Conservation (phyloP, 2,329 filamentous ascomycete species). For the Aspergillus brasiliensis region DNA sequence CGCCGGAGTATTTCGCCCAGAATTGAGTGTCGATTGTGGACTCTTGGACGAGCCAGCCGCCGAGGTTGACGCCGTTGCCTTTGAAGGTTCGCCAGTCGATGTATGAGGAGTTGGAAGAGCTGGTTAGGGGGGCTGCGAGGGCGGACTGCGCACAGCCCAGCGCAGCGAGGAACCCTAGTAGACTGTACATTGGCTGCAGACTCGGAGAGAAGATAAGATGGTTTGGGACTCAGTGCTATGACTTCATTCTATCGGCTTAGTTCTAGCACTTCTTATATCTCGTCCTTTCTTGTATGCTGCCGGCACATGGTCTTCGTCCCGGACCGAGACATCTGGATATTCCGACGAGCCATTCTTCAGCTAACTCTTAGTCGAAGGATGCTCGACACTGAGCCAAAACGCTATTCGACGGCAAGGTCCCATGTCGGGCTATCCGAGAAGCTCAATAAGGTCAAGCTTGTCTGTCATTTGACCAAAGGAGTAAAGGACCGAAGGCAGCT, state of each 20-base stretch:
- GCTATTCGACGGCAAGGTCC: background rate
- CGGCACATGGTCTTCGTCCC: background rate
- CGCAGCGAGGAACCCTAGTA: background rate
- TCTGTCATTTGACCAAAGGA: background rate
- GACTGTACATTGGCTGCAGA: background rate
- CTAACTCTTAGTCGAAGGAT: background rate
- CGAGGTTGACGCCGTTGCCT: constrained; percentile 25
- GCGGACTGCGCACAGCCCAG: background rate
- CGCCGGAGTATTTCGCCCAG: constrained; percentile 24
- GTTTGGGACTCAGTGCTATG: background rate
- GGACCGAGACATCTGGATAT: background rate
- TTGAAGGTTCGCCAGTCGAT: constrained; percentile 24
- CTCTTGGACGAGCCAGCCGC: constrained; percentile 30
- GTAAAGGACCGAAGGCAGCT: background rate
- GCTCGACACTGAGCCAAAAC: background rate
- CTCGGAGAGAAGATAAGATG: background rate
- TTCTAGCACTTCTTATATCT: background rate
- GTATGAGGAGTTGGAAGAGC: constrained; percentile 9
- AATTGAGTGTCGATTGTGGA: constrained; percentile 26
- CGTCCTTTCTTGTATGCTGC: background rate
- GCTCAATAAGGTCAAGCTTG: background rate
- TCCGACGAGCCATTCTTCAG: background rate
- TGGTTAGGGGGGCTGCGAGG: constrained; percentile 2
- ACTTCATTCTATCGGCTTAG: background rate
- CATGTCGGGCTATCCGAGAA: background rate